Conservation (phyloP, 345 rosid species). For the Schrenkiella parvula region DNA sequence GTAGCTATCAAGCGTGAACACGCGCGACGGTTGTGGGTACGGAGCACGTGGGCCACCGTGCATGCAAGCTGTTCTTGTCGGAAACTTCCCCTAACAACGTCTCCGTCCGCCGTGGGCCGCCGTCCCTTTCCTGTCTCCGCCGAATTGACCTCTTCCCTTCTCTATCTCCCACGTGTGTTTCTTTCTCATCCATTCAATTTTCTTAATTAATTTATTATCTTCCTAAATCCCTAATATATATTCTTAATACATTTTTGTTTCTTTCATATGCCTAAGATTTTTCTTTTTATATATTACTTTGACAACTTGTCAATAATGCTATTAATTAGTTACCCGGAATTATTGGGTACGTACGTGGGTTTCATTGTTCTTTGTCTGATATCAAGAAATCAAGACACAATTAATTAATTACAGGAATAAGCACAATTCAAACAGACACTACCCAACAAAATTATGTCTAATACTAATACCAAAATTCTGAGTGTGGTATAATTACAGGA, state of each 20-base stretch:
- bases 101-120: conserved; percentile 34
- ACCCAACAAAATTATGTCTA: neutral
- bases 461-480: neutral
- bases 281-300: neutral
- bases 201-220: conserved; percentile 1
- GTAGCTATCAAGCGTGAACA: conserved; percentile 27
- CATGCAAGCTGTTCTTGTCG: conserved; percentile 43
- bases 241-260: neutral
- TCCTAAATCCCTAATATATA: neutral
- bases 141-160: conserved; percentile 32
- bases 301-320: conserved; percentile 27
- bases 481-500: neutral
- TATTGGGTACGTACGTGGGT: conserved; percentile 33
- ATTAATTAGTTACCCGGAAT: conserved; percentile 5
- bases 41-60: conserved; percentile 35
- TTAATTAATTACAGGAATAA: neutral
- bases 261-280: neutral
- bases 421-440: neutral
- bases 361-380: conserved; percentile 25
- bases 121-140: conserved; percentile 38
- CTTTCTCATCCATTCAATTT: conserved; percentile 29
- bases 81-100: conserved; percentile 38
- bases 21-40: conserved; percentile 34
- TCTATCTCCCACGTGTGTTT: conserved; percentile 34
- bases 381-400: conserved; percentile 21